Percentiles rank a stretch among this genome's conserved stretches.
phyloP scores from a whole-genome alignment of 2,329 filamentous ascomycete species.

The Ophiostoma himal-ulmi region DNA sequence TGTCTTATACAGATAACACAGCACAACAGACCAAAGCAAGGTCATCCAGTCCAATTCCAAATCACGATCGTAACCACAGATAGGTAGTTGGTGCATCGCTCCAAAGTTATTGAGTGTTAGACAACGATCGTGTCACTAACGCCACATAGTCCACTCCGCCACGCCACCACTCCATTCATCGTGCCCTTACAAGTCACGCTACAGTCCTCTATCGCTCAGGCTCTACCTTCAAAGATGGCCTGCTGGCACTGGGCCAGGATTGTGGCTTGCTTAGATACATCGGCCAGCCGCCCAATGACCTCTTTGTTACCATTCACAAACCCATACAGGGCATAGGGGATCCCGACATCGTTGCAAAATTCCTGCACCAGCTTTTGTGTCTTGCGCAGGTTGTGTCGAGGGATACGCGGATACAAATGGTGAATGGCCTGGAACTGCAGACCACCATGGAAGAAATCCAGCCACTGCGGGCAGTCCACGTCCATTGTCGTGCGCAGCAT shows the following conservation, averaged over 20 bases:
- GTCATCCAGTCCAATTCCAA: not conserved
- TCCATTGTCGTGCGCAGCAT: constrained; percentile 95
- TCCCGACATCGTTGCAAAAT: constrained; percentile 74
- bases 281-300: constrained; percentile 68
- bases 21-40: not conserved
- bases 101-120: not conserved
- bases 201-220: not conserved
- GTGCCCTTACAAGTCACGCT: not conserved
- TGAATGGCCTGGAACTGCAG: constrained; percentile 87
- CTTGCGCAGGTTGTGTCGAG: constrained; percentile 72
- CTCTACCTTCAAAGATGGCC: constrained; percentile 33
- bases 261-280: constrained; percentile 72
- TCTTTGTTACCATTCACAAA: constrained; percentile 79
- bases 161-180: not conserved
- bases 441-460: constrained; percentile 84
- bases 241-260: constrained; percentile 71
- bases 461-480: constrained; percentile 78
- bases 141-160: not conserved
- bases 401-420: constrained; percentile 77
- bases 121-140: not conserved
- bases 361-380: constrained; percentile 71
- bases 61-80: not conserved
- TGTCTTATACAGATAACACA: not conserved
- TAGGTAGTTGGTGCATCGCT: not conserved
- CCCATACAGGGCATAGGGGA: constrained; percentile 80